Conservation (phyloP, 257 asterid genomes). For the Orobanche coerulescens region DNA sequence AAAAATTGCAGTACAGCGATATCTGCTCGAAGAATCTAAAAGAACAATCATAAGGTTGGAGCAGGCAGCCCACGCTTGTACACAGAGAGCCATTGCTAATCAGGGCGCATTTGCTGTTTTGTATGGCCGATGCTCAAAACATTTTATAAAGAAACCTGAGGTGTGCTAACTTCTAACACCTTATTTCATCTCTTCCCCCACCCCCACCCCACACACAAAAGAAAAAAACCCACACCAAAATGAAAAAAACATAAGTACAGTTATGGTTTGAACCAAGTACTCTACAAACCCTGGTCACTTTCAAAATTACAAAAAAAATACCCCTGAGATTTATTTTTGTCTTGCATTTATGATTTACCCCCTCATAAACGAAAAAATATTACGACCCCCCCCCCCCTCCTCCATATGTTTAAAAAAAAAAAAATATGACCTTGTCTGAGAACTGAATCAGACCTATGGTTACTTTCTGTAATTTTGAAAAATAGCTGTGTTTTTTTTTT, state of each 20-base stretch:
- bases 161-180: constrained; percentile 30
- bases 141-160: constrained; percentile 67
- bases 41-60: constrained; percentile 68
- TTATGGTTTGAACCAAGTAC: too few species aligned
- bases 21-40: constrained; percentile 38
- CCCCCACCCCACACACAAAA: background rate
- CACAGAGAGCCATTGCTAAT: constrained; percentile 47
- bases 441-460: too few species aligned
- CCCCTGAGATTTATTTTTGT: background rate
- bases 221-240: too few species aligned
- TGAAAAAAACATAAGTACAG: too few species aligned
- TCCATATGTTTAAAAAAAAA: too few species aligned
- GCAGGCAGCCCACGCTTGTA: constrained; percentile 54
- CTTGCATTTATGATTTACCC: too few species aligned
- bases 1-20: constrained; percentile 45
- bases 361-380: too few species aligned
- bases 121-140: constrained; percentile 38
- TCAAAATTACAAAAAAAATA: background rate
- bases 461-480: too few species aligned
- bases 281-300: too few species aligned
- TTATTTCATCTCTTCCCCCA: background rate
- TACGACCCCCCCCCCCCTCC: too few species aligned
- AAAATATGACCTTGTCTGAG: too few species aligned
- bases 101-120: constrained; percentile 69
- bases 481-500: too few species aligned